These are phyloP conservation scores for Cercospora canescens DNA, from an alignment of 2,329 filamentous ascomycete species.

Conservation along the genomic window DNA sequence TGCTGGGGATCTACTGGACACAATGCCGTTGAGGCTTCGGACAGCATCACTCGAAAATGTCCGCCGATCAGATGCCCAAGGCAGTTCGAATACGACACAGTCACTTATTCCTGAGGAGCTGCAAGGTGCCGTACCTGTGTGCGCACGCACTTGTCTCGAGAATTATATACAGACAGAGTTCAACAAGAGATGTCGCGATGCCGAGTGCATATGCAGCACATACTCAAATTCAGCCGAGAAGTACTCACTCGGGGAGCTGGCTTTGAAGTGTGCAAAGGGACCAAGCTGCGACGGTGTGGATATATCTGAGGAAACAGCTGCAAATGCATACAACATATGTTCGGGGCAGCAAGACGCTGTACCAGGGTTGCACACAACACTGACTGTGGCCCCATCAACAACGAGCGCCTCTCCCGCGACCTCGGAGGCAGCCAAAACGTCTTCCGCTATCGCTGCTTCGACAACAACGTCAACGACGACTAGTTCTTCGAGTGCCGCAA, in stretches of 20 bases:
- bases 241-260: constrained; percentile 34
- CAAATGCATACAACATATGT: constrained; percentile 32
- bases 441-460: background rate
- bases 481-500: background rate
- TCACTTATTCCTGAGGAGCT: constrained; percentile 22
- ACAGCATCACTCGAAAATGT: background rate
- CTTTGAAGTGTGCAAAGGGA: constrained; percentile 25
- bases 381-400: constrained; percentile 11
- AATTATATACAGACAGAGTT: constrained; percentile 28
- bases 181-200: background rate
- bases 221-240: background rate
- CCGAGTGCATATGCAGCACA: background rate
- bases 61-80: background rate
- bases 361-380: constrained; percentile 27
- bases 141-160: constrained; percentile 33
- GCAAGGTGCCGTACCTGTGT: constrained; percentile 29
- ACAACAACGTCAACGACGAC: background rate
- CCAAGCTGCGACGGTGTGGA: background rate
- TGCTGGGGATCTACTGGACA: background rate
- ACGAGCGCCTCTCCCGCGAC: background rate
- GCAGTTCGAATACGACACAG: constrained; percentile 7
- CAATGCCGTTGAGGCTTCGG: constrained; percentile 17
- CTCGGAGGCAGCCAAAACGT: background rate
- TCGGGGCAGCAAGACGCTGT: constrained; percentile 26
- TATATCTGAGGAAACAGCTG: constrained; percentile 2